Percentiles rank a stretch among this genome's conserved stretches.
These are phyloP conservation scores for Tolypocladium sp. DNA, from an alignment of 2,329 filamentous ascomycete genomes.

Conservation along the genomic window DNA sequence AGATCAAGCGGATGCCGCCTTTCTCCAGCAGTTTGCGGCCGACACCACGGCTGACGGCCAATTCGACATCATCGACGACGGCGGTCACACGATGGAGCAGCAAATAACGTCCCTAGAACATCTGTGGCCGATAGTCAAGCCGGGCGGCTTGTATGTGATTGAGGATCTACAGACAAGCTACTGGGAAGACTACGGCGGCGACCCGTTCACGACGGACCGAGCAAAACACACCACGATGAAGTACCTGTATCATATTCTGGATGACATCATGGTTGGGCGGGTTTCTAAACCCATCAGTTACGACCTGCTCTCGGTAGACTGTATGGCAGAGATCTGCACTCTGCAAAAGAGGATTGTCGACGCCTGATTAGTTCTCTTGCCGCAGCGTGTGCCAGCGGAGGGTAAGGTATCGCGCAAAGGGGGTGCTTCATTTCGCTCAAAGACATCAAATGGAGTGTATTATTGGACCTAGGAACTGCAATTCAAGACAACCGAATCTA, in stretches of 20 bases:
- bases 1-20: conserved; percentile 25
- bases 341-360: conserved; percentile 13
- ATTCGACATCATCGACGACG: conserved; percentile 31
- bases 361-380: background rate
- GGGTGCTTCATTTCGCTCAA: background rate
- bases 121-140: conserved; percentile 25
- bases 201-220: conserved; percentile 9
- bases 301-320: conserved; percentile 17
- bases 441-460: background rate
- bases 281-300: conserved; percentile 11
- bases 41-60: conserved; percentile 16
- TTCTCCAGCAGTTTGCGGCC: conserved; percentile 24
- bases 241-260: conserved; percentile 15
- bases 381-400: background rate
- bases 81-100: conserved; percentile 27
- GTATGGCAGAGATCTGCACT: conserved; percentile 17
- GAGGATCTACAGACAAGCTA: conserved; percentile 24
- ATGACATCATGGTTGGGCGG: conserved; percentile 13
- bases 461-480: background rate
- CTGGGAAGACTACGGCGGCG: conserved; percentile 13
- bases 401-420: background rate
- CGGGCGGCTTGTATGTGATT: conserved; percentile 24
- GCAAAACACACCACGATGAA: conserved; percentile 16
- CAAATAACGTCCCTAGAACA: conserved; percentile 23
- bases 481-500: background rate